A percentile compares a stretch with the other conserved stretches of the same genome.
phyloP scores from a whole-genome alignment of 2,329 filamentous ascomycete genomes.

The Cyphellophora europaea region DNA sequence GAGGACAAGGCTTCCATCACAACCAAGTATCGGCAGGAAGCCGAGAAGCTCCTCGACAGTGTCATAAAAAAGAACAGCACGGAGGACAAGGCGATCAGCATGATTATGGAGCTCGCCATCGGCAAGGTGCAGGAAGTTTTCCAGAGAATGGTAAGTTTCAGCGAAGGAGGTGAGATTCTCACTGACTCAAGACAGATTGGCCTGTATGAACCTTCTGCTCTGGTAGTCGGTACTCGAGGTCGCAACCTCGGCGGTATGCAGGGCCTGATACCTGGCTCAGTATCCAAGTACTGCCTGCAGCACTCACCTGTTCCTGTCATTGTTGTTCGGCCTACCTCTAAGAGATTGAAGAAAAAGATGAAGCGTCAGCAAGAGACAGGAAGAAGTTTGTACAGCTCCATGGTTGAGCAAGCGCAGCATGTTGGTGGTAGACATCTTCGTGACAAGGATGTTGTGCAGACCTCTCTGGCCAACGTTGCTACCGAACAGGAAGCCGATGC shows the following conservation, averaged over 20 bases:
- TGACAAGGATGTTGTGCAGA: conserved; percentile 37
- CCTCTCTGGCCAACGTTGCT: conserved; percentile 19
- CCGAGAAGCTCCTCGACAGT: conserved; percentile 61
- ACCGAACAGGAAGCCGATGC: conserved; percentile 41
- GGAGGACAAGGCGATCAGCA: conserved; percentile 68
- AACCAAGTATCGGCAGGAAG: conserved; percentile 56
- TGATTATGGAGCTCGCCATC: conserved; percentile 78
- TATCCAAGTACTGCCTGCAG: conserved; percentile 90
- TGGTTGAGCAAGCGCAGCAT: conserved; percentile 56
- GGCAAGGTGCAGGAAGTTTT: conserved; percentile 87
- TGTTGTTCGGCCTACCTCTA: conserved; percentile 77
- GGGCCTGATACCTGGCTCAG: conserved; percentile 75
- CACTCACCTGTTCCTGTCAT: conserved; percentile 90
- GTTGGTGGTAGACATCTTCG: conserved; percentile 41
- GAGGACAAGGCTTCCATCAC: conserved; percentile 61
- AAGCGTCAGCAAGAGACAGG: conserved; percentile 71
- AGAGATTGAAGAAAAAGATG: conserved; percentile 79
- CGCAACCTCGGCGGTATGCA: conserved; percentile 78
- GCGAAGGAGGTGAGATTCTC: no score
- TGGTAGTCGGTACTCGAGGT: conserved; percentile 82
- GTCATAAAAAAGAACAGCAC: conserved; percentile 73
- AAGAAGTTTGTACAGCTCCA: conserved; percentile 66
- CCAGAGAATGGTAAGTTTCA: conserved; percentile 64
- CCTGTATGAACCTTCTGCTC: conserved; percentile 82
- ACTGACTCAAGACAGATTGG: conserved; percentile 78